Conservation (phyloP, 1,284 basidiomycete genomes). For the Porphyrellus sp. region DNA sequence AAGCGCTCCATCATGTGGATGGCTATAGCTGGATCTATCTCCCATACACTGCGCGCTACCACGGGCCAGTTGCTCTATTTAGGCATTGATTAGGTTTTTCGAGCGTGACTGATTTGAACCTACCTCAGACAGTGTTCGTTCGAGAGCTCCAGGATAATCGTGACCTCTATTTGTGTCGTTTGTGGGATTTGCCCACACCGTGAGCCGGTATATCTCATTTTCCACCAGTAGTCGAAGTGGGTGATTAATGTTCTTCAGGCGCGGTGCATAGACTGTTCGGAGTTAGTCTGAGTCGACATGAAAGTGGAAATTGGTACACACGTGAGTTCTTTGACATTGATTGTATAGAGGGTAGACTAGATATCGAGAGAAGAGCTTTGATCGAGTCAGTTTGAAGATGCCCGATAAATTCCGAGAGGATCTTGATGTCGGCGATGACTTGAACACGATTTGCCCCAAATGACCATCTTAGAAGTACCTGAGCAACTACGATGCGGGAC, state of each 20-base stretch:
- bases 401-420: constrained; percentile 80
- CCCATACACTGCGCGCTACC: constrained; percentile 78
- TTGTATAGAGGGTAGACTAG: constrained; percentile 63
- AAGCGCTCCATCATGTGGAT: constrained; percentile 86
- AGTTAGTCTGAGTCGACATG: constrained; percentile 5
- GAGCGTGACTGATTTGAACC: constrained; percentile 13
- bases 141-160: constrained; percentile 57
- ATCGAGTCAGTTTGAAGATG: constrained; percentile 75
- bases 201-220: constrained; percentile 84
- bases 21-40: constrained; percentile 78
- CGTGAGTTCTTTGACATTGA: constrained; percentile 44
- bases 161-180: constrained; percentile 69
- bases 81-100: constrained; percentile 13
- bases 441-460: constrained; percentile 92
- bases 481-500: background rate
- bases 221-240: constrained; percentile 83
- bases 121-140: constrained; percentile 62
- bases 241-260: constrained; percentile 63
- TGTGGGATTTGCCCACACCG: constrained; percentile 89
- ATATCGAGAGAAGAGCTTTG: constrained; percentile 61
- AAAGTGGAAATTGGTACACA: constrained; percentile 34
- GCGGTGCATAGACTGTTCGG: constrained; percentile 51
- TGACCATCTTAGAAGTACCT: constrained; percentile 68
- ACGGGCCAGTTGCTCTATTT: constrained; percentile 65
- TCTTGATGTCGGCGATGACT: constrained; percentile 83